Percentiles rank a stretch among this genome's conserved stretches.
phyloP scores from a whole-genome alignment of 345 rosid species.

The Geranium brycei region DNA sequence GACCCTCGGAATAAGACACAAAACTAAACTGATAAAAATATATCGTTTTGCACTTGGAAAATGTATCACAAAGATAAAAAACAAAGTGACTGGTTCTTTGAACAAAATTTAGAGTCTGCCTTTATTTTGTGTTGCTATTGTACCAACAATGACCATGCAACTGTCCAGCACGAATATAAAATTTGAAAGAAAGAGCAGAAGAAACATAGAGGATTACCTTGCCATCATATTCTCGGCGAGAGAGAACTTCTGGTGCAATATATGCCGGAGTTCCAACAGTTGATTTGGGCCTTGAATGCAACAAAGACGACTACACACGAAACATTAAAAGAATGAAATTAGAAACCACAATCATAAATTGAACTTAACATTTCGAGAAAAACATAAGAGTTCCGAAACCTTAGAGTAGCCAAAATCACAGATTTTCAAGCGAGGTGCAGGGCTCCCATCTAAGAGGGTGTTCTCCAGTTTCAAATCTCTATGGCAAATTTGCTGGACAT shows the following conservation, averaged over 20 bases:
- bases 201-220: conserved; percentile 27
- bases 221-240: conserved; percentile 74
- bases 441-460: conserved; percentile 79
- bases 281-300: conserved; percentile 89
- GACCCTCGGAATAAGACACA: neutral
- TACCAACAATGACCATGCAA: neutral
- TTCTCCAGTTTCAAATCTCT: conserved; percentile 91
- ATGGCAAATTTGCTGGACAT: conserved; percentile 81
- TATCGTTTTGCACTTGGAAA: neutral
- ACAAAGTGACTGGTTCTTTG: neutral
- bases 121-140: neutral
- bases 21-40: neutral
- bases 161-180: neutral
- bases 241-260: conserved; percentile 86
- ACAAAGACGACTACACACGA: conserved; percentile 49
- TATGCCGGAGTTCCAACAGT: conserved; percentile 94
- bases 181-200: conserved; percentile 3
- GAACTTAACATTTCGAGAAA: neutral
- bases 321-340: neutral
- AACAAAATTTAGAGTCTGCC: neutral
- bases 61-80: too few relatives aligned
- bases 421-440: conserved; percentile 81
- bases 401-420: conserved; percentile 94
- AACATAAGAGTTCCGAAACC: conserved; percentile 21
- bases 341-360: neutral